phyloP scores from a whole-genome alignment of 257 asterid genomes.

The Fraxinus excelsior region DNA sequence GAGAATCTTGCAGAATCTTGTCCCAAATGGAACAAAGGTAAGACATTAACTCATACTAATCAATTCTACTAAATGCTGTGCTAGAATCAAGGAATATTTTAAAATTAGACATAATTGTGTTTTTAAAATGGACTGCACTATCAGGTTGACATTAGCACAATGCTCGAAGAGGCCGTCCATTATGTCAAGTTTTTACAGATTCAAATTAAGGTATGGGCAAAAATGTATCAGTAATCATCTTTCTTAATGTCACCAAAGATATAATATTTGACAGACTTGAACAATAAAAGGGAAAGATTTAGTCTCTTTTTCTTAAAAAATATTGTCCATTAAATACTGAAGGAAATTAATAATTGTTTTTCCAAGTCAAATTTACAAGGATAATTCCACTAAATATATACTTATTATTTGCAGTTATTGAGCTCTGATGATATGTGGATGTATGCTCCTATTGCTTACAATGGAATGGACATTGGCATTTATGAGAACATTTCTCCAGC shows the following conservation, averaged over 20 bases:
- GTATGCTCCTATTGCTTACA: constrained; percentile 92
- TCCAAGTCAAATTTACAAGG: neutral
- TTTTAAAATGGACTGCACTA: too few relatives aligned
- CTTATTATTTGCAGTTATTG: constrained; percentile 49
- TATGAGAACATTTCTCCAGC: constrained; percentile 52
- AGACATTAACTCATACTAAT: too few relatives aligned
- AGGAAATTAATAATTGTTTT: neutral
- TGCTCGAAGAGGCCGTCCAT: constrained; percentile 92
- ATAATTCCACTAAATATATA: neutral
- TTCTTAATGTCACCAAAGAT: too few relatives aligned
- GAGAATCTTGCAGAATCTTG: constrained; percentile 81
- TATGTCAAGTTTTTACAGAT: constrained; percentile 85
- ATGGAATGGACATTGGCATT: constrained; percentile 74
- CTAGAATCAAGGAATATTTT: too few relatives aligned
- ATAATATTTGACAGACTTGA: too few relatives aligned
- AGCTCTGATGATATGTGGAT: constrained; percentile 92
- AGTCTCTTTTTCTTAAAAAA: too few relatives aligned
- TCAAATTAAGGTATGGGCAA: constrained; percentile 69
- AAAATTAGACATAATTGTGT: too few relatives aligned
- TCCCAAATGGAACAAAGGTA: constrained; percentile 83
- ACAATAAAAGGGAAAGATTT: too few relatives aligned
- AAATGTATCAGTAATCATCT: neutral
- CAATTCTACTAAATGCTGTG: too few relatives aligned
- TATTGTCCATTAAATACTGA: neutral
- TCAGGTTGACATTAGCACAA: constrained; percentile 82